A percentile compares a stretch with the other conserved stretches of the same genome.
These are phyloP conservation scores for Boletus subcaerulescens DNA, from an alignment of 768 basidiomycete species.

Conservation along the genomic window DNA sequence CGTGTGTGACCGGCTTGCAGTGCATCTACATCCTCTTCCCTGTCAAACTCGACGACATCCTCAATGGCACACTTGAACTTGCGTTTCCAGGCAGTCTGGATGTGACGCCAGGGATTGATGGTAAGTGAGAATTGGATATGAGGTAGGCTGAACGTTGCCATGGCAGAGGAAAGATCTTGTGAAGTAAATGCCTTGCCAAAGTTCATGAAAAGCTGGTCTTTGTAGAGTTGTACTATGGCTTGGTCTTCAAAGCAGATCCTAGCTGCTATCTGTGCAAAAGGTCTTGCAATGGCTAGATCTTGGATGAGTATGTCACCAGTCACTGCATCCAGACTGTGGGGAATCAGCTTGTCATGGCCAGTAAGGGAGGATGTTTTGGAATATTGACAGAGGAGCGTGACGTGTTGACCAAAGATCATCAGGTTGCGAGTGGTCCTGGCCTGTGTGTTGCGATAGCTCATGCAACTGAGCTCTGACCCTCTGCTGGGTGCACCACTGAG, in stretches of 20 bases:
- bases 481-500: constrained; percentile 16
- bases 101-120: neutral
- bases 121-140: neutral
- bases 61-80: neutral
- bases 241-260: neutral
- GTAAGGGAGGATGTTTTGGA: neutral
- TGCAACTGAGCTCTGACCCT: neutral
- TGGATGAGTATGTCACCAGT: neutral
- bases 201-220: constrained; percentile 18
- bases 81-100: constrained; percentile 3
- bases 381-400: neutral
- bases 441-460: neutral
- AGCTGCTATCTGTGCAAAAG: neutral
- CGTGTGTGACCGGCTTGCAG: neutral
- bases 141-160: neutral
- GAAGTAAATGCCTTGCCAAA: neutral
- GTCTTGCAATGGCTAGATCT: neutral
- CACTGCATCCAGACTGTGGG: neutral
- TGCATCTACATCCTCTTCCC: neutral
- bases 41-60: neutral
- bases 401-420: neutral
- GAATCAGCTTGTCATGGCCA: neutral
- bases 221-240: neutral
- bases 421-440: neutral
- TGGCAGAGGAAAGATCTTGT: neutral